A percentile compares a stretch with the other conserved stretches of the same genome.
These are phyloP conservation scores for Monosporozyma solicola DNA, from an alignment of 805 yeast species.

Conservation along the genomic window DNA sequence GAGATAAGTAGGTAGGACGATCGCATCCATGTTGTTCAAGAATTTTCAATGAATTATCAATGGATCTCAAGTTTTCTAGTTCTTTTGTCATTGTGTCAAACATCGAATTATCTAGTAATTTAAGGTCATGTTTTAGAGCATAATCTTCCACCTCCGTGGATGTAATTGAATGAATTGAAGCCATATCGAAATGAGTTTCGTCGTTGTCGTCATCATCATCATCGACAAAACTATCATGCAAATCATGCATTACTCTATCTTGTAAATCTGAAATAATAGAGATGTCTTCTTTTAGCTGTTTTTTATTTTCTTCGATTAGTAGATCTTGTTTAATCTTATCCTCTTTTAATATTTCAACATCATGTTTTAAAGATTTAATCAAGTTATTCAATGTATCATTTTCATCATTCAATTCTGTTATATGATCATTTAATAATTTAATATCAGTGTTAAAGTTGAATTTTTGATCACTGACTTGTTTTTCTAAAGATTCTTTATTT, in stretches of 20 bases:
- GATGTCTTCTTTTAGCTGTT: conserved; percentile 1
- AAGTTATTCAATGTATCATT: conserved; percentile 37
- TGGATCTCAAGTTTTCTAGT: conserved; percentile 1
- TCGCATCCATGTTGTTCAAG: not conserved
- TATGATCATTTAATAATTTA: conserved; percentile 40
- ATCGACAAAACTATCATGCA: not conserved
- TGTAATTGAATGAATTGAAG: not conserved
- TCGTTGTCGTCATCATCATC: not conserved
- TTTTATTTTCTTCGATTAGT: not conserved
- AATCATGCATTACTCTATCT: conserved; percentile 1
- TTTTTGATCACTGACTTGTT: conserved; percentile 33
- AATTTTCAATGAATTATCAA: not conserved
- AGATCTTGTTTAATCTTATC: not conserved
- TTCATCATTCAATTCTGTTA: conserved; percentile 58
- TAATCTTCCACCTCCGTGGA: not conserved
- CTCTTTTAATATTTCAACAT: conserved; percentile 1
- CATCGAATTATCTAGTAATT: not conserved
- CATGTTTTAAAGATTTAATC: conserved; percentile 1
- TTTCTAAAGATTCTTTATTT: conserved; percentile 34
- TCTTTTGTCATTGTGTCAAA: not conserved
- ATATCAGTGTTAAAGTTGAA: conserved; percentile 35
- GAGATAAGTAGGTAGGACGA: not conserved
- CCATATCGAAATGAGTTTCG: not conserved
- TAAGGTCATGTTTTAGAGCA: not conserved
- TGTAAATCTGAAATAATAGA: not conserved